Evolutionary conservation across 371 early-diverging fungal genomes (phyloP).

Genomic region (Rhizopus arrhizus): DNA sequence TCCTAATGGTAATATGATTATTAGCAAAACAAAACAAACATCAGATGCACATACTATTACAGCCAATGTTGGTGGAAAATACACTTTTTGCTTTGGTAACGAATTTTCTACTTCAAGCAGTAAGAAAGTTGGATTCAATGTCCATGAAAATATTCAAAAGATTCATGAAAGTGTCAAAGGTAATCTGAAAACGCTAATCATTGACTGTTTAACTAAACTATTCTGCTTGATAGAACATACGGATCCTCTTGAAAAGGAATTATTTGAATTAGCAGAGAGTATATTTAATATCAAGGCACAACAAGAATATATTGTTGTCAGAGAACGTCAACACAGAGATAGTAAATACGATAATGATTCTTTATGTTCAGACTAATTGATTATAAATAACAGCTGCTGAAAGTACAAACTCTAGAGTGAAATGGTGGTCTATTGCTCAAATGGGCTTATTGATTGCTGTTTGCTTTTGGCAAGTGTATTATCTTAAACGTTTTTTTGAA

Average conservation of each 20-base stretch:
- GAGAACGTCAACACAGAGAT: conserved; percentile 72
- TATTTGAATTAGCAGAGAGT: conserved; percentile 66
- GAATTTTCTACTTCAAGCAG: conserved; percentile 53
- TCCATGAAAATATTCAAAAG: conserved; percentile 48
- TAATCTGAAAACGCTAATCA: conserved; percentile 8
- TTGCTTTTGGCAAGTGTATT: conserved; percentile 72
- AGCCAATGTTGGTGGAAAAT: conserved; percentile 60
- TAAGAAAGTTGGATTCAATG: conserved; percentile 59
- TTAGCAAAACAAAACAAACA: conserved; percentile 50
- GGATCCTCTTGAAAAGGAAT: conserved; percentile 69
- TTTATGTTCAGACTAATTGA: background rate
- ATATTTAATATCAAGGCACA: conserved; percentile 71
- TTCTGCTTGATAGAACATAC: conserved; percentile 46
- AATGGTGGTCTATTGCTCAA: conserved; percentile 79
- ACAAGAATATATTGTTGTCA: conserved; percentile 71
- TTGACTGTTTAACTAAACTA: no score
- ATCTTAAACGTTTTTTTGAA: conserved; percentile 78
- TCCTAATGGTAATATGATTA: conserved; percentile 52
- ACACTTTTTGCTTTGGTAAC: conserved; percentile 82
- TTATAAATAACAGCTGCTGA: conserved; percentile 64
- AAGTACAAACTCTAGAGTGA: conserved; percentile 73
- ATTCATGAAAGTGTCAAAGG: conserved; percentile 39
- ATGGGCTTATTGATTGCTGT: conserved; percentile 62
- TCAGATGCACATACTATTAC: conserved; percentile 56
- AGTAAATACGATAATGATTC: conserved; percentile 53